These are phyloP conservation scores for Agaricus sinodeliciosus DNA, from an alignment of 768 basidiomycete species.

Conservation along the genomic window DNA sequence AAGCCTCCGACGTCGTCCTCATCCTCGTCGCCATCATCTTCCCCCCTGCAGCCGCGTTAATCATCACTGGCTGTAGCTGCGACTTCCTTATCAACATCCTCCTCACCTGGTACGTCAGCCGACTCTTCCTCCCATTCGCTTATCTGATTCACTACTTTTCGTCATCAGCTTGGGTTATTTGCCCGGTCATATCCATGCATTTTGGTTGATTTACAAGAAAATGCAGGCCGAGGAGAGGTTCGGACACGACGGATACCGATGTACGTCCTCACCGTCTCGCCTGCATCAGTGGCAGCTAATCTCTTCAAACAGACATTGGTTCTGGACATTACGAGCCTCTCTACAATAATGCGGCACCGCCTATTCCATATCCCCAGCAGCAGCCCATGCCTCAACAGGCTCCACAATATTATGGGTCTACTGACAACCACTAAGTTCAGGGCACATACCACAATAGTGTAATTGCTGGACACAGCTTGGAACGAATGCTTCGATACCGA, in stretches of 20 bases:
- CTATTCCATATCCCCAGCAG: conserved; percentile 5
- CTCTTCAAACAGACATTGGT: conserved; percentile 27
- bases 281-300: background rate
- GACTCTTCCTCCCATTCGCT: background rate
- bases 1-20: conserved; percentile 69
- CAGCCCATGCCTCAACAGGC: conserved; percentile 15
- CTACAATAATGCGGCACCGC: conserved; percentile 20
- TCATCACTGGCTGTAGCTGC: conserved; percentile 78
- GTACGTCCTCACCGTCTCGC: conserved; percentile 36
- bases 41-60: conserved; percentile 72
- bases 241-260: conserved; percentile 68
- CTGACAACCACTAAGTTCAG: conserved; percentile 19
- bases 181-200: conserved; percentile 71
- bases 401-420: conserved; percentile 36
- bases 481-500: no score
- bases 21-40: conserved; percentile 78
- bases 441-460: no score
- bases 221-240: conserved; percentile 84
- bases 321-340: conserved; percentile 36
- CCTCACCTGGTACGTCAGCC: conserved; percentile 57
- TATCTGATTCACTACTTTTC: background rate
- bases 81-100: conserved; percentile 82
- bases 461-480: no score
- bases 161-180: conserved; percentile 63
- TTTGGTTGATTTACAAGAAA: conserved; percentile 88